phyloP scores from a whole-genome alignment of 2,329 filamentous ascomycete genomes.

The Aspergillus costaricaensis region DNA sequence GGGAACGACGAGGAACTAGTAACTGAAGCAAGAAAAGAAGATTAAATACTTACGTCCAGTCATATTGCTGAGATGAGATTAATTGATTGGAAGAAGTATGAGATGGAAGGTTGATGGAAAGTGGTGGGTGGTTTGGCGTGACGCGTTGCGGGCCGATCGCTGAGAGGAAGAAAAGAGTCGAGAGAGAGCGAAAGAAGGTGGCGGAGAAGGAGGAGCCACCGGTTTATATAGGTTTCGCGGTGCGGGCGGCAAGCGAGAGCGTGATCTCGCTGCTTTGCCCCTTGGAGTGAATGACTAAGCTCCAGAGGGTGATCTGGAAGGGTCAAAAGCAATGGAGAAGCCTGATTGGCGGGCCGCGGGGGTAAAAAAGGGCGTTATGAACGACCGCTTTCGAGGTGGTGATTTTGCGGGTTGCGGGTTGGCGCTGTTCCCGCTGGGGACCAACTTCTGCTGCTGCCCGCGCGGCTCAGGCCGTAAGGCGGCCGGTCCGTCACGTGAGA shows the following conservation, averaged over 20 bases:
- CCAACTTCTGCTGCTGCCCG: not conserved
- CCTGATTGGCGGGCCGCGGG: constrained; percentile 38
- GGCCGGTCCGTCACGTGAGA: constrained; percentile 23
- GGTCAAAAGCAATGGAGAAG: constrained; percentile 25
- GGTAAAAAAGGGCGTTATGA: constrained; percentile 43
- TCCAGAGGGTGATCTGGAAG: constrained; percentile 23
- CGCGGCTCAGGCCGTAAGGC: not conserved
- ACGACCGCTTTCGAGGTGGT: constrained; percentile 39
- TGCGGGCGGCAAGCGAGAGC: constrained; percentile 23
- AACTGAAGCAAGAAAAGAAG: constrained; percentile 5
- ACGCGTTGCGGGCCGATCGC: constrained; percentile 21
- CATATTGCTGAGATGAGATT: constrained; percentile 30
- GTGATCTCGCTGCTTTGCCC: constrained; percentile 19
- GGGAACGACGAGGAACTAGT: not conserved
- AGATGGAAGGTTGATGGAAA: constrained; percentile 24
- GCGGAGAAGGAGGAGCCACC: constrained; percentile 17
- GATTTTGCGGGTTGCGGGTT: constrained; percentile 22
- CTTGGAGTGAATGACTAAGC: constrained; percentile 30
- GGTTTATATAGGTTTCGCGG: constrained; percentile 34
- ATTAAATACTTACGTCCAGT: constrained; percentile 43
- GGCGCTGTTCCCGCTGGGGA: constrained; percentile 8
- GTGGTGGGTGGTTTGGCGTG: constrained; percentile 13
- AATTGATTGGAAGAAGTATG: constrained; percentile 9
- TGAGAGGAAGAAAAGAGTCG: constrained; percentile 19
- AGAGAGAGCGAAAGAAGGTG: constrained; percentile 19